Evolutionary conservation across 306 rosid genomes (phyloP).

Genomic region (Sphenostylis stenocarpa): DNA sequence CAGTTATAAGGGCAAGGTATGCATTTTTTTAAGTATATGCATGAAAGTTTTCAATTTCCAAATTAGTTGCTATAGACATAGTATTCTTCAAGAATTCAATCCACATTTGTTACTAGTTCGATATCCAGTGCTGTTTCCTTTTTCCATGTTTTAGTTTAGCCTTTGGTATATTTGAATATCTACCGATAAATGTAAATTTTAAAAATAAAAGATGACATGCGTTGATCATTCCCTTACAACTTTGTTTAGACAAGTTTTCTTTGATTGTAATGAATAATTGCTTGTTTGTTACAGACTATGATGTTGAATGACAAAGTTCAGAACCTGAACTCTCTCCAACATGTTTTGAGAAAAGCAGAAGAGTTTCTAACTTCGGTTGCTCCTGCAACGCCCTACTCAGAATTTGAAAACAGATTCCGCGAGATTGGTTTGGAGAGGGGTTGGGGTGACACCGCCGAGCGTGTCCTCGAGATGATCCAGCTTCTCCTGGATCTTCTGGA

Average conservation of each 20-base stretch:
- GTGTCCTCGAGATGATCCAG: conserved; percentile 80
- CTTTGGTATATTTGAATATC: neutral
- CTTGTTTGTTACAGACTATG: conserved; percentile 59
- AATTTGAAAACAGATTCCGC: conserved; percentile 66
- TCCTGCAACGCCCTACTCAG: conserved; percentile 62
- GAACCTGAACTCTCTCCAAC: conserved; percentile 66
- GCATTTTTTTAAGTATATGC: neutral
- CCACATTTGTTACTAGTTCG: conserved; percentile 11
- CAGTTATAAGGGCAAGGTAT: conserved; percentile 83
- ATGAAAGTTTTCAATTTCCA: neutral
- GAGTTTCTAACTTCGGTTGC: conserved; percentile 56
- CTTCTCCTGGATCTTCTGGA: conserved; percentile 94
- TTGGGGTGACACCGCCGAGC: conserved; percentile 86
- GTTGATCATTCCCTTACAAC: neutral
- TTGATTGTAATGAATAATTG: conserved; percentile 13
- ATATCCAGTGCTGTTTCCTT: neutral
- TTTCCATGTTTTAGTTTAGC: no score
- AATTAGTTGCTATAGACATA: neutral
- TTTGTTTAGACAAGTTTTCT: neutral
- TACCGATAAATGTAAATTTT: neutral
- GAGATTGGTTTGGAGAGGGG: conserved; percentile 94
- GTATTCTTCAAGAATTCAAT: neutral
- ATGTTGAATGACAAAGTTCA: conserved; percentile 89
- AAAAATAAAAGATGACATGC: neutral
- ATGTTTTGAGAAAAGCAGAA: conserved; percentile 84